These are phyloP conservation scores for Colletotrichum sp. DNA, from an alignment of 2,329 filamentous ascomycete genomes.

Conservation along the genomic window DNA sequence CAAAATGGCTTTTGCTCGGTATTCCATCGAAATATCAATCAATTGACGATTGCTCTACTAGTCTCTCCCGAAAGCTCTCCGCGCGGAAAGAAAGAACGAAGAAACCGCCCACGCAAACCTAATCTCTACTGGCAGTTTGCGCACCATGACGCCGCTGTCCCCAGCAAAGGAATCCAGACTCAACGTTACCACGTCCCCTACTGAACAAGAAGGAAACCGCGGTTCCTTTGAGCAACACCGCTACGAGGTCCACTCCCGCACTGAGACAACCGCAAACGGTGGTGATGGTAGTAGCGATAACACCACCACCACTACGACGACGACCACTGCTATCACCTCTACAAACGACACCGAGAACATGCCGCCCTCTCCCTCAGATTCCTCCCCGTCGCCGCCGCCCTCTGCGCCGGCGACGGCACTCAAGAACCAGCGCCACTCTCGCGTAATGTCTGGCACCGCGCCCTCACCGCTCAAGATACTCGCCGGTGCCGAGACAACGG, in stretches of 20 bases:
- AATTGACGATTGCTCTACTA: constrained; percentile 8
- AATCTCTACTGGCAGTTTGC: not conserved
- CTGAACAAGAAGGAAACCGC: constrained; percentile 30
- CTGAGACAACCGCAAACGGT: constrained; percentile 23
- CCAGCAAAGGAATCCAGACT: constrained; percentile 41
- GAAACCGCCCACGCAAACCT: not conserved
- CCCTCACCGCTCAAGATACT: constrained; percentile 65
- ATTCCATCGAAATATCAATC: constrained; percentile 18
- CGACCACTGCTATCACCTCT: constrained; percentile 20
- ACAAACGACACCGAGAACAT: constrained; percentile 48
- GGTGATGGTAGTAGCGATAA: constrained; percentile 19
- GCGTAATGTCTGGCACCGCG: constrained; percentile 61
- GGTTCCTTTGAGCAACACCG: constrained; percentile 30
- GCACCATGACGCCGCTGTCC: constrained; percentile 44
- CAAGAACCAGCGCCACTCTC: constrained; percentile 48
- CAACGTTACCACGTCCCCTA: constrained; percentile 22
- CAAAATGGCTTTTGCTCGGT: constrained; percentile 9
- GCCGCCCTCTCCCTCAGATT: constrained; percentile 44
- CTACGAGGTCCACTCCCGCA: constrained; percentile 38
- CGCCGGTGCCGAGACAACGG: constrained; percentile 31
- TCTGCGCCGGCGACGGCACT: constrained; percentile 10
- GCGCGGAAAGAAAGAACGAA: not conserved
- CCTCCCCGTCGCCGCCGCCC: constrained; percentile 13
- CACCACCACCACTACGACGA: constrained; percentile 20
- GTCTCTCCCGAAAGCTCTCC: not conserved